Evolutionary conservation across 1,139 yeast species (phyloP).

Genomic region (Zygoascus meyerae): DNA sequence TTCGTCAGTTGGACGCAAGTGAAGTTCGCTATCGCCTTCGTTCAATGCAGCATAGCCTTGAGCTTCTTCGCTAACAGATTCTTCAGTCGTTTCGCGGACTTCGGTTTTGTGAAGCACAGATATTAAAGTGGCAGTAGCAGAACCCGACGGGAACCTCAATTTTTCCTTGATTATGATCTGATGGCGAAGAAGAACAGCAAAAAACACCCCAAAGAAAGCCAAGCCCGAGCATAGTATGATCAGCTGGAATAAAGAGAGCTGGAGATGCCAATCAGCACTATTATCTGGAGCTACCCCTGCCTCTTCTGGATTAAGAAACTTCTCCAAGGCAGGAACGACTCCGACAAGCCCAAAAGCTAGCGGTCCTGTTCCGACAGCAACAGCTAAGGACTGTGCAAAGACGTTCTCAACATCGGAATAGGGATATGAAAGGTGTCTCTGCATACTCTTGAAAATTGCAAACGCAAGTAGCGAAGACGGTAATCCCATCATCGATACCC

Average conservation of each 20-base stretch:
- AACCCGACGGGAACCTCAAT: slow-evolving; percentile 89
- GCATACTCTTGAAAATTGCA: slow-evolving; percentile 59
- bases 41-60: slow-evolving; percentile 2
- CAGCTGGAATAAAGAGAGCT: slow-evolving; percentile 44
- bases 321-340: slow-evolving; percentile 93
- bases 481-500: slow-evolving; percentile 99
- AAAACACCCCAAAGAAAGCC: slow-evolving; percentile 91
- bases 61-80: slow-evolving; percentile 16
- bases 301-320: slow-evolving; percentile 71
- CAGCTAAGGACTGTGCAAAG: slow-evolving; percentile 85
- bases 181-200: slow-evolving; percentile 80
- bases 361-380: slow-evolving; percentile 97
- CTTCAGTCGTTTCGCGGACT: slow-evolving; percentile 16
- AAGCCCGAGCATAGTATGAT: slow-evolving; percentile 79
- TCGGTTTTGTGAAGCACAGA: slow-evolving; percentile 68
- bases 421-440: slow-evolving; percentile 40
- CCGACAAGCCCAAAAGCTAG: slow-evolving; percentile 93
- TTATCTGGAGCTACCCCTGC: slow-evolving; percentile 48
- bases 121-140: slow-evolving; percentile 91
- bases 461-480: slow-evolving; percentile 89
- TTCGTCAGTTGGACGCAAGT: slow-evolving; percentile 16
- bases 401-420: slow-evolving; percentile 93
- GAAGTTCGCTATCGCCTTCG: slow-evolving; percentile 1
- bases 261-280: slow-evolving; percentile 21
- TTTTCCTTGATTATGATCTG: slow-evolving; percentile 83